Conservation (phyloP, 371 early-diverging fungal genomes). For the Mucor ambiguus region DNA sequence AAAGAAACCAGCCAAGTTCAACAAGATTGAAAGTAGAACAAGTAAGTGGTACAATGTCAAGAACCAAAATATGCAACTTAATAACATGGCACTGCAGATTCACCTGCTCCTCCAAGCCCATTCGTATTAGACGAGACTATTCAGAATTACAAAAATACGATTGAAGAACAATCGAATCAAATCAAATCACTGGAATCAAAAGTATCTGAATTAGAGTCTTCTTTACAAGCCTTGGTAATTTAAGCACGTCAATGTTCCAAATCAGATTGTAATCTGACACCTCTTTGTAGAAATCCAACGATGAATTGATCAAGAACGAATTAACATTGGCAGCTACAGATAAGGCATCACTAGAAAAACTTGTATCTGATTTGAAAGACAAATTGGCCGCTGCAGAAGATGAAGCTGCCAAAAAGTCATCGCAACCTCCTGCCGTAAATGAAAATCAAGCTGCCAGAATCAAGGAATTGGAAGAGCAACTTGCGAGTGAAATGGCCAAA, state of each 20-base stretch:
- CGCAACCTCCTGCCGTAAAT: neutral
- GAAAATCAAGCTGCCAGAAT: constrained; percentile 7
- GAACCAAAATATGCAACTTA: neutral
- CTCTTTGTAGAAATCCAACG: constrained; percentile 9
- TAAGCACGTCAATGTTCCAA: neutral
- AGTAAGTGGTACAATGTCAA: neutral
- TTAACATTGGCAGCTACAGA: constrained; percentile 6
- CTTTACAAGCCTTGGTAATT: constrained; percentile 30
- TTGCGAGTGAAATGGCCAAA: constrained; percentile 40
- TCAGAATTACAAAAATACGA: constrained; percentile 47
- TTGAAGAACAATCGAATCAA: constrained; percentile 48
- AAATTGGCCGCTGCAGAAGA: constrained; percentile 1
- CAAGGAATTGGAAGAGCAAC: constrained; percentile 37
- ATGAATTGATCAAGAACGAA: constrained; percentile 7
- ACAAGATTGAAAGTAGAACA: constrained; percentile 18
- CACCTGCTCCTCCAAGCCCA: constrained; percentile 21
- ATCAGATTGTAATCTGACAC: neutral
- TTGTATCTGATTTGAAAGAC: constrained; percentile 11
- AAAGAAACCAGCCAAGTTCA: constrained; percentile 40
- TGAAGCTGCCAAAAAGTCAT: neutral
- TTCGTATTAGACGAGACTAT: constrained; percentile 35
- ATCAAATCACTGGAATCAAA: constrained; percentile 37
- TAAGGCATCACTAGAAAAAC: constrained; percentile 9
- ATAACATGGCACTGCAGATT: constrained; percentile 5
- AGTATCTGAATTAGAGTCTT: constrained; percentile 26